A percentile compares a stretch with the other conserved stretches of the same genome.
Conservation (phyloP, 73 alveolate species). For the Durusdinium trenchii region DNA sequence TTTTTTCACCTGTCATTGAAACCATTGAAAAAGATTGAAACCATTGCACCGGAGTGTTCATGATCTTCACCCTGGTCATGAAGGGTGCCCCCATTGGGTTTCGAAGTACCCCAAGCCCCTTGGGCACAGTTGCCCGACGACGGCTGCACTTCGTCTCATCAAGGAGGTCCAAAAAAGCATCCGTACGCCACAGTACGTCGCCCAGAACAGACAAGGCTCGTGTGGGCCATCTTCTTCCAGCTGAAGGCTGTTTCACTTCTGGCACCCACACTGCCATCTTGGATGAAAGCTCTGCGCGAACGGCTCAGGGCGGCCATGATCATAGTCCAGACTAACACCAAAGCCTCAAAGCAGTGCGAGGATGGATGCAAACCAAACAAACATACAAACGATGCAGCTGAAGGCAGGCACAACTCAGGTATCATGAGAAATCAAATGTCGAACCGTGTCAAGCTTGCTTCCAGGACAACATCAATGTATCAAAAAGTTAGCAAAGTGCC, state of each 20-base stretch:
- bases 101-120: too few species aligned
- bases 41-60: too few species aligned
- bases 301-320: slow-evolving; percentile 47
- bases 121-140: too few species aligned
- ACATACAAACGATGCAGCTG: neutral
- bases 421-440: neutral
- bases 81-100: too few species aligned
- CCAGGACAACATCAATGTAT: neutral
- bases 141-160: too few species aligned
- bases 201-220: too few species aligned
- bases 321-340: slow-evolving; percentile 16
- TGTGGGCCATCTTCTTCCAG: neutral
- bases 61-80: too few species aligned
- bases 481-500: neutral
- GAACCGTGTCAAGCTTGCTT: neutral
- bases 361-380: neutral
- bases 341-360: slow-evolving; percentile 8
- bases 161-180: too few species aligned
- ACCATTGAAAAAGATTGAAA: too few species aligned
- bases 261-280: neutral
- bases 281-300: slow-evolving; percentile 23
- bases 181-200: too few species aligned
- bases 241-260: neutral
- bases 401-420: neutral
- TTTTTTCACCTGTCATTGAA: too few species aligned